A percentile compares a stretch with the other conserved stretches of the same genome.
phyloP scores from a whole-genome alignment of 352 stramenopile species.

The Elongisporangium anandrum region DNA sequence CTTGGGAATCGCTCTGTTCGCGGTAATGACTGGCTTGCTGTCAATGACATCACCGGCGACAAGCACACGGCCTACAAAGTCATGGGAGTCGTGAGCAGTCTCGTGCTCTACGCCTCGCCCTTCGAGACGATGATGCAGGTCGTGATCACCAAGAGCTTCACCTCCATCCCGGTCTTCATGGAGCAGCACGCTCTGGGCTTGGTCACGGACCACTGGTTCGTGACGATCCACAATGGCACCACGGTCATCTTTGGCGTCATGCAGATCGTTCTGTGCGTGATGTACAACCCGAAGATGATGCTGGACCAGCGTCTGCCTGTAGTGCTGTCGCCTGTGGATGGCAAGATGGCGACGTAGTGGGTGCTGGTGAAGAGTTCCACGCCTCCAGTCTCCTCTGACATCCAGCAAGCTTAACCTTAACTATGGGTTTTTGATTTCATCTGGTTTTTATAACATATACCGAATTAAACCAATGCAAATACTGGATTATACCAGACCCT shows the following conservation, averaged over 20 bases:
- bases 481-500: too few species aligned
- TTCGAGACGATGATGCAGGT: slow-evolving; percentile 26
- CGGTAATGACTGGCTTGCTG: too few species aligned
- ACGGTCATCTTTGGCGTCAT: slow-evolving; percentile 12
- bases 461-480: too few species aligned
- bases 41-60: neutral
- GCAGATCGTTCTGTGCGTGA: slow-evolving; percentile 15
- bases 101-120: slow-evolving; percentile 19
- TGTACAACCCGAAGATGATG: slow-evolving; percentile 13
- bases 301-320: neutral
- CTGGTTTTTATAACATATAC: too few species aligned
- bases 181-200: slow-evolving; percentile 30
- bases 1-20: too few species aligned
- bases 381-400: too few species aligned
- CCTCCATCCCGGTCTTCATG: slow-evolving; percentile 31
- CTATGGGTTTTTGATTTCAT: too few species aligned
- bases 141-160: slow-evolving; percentile 14
- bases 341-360: neutral
- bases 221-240: slow-evolving; percentile 18
- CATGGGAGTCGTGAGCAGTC: slow-evolving; percentile 22
- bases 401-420: too few species aligned
- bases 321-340: neutral
- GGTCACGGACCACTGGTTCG: slow-evolving; percentile 26
- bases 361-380: neutral
- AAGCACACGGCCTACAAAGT: slow-evolving; percentile 7